A percentile compares a stretch with the other conserved stretches of the same genome.
Conservation (phyloP, 2,329 filamentous ascomycete genomes). For the Rhinocladiella mackenziei region DNA sequence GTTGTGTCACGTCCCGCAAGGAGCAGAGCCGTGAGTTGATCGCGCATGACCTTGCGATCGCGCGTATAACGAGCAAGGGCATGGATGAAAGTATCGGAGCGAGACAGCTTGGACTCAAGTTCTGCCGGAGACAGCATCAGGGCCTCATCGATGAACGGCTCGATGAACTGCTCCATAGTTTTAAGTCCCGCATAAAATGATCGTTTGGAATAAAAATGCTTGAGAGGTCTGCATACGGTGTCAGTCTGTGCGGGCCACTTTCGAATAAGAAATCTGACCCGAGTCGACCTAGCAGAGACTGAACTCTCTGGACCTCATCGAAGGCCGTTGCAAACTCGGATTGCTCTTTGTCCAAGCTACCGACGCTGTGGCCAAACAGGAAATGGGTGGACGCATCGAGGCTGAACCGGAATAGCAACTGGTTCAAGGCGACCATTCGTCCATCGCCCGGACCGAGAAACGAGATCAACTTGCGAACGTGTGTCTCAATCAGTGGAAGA, state of each 20-base stretch:
- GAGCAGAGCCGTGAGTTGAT: conserved; percentile 78
- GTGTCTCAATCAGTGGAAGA: conserved; percentile 74
- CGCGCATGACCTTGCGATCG: conserved; percentile 61
- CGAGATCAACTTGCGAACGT: conserved; percentile 67
- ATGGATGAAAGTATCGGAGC: conserved; percentile 80
- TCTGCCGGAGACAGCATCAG: conserved; percentile 67
- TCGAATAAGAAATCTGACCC: conserved; percentile 45
- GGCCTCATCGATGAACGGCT: conserved; percentile 70
- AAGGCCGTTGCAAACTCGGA: conserved; percentile 78
- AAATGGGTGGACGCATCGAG: conserved; percentile 85
- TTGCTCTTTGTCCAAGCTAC: conserved; percentile 56
- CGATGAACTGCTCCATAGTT: conserved; percentile 70
- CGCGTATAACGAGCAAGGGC: conserved; percentile 77
- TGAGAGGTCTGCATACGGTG: conserved; percentile 54
- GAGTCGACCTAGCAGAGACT: conserved; percentile 62
- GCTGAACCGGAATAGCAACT: conserved; percentile 77
- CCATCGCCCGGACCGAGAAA: conserved; percentile 52
- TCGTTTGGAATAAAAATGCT: conserved; percentile 58
- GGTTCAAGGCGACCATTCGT: conserved; percentile 63
- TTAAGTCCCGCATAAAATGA: conserved; percentile 62
- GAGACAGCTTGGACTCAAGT: conserved; percentile 64
- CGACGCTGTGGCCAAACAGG: conserved; percentile 71
- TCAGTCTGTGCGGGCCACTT: not conserved
- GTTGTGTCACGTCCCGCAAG: conserved; percentile 83
- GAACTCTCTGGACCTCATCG: conserved; percentile 69